Evolutionary conservation across 805 yeast species (phyloP).

Genomic region (Kuraishia ogatae): DNA sequence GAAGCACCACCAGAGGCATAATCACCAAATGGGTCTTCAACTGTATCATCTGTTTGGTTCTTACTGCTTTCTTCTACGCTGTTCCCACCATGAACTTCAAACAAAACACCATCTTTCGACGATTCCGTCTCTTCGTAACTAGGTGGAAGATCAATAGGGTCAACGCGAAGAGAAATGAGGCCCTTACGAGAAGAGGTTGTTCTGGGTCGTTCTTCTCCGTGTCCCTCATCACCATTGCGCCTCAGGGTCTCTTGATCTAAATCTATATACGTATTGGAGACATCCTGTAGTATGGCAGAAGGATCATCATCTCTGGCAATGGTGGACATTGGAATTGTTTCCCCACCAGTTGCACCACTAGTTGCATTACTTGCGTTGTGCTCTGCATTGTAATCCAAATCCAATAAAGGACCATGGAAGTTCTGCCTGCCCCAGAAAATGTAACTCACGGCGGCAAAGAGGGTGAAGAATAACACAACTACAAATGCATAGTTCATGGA

Average conservation of each 20-base stretch:
- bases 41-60: background rate
- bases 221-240: background rate
- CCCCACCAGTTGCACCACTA: background rate
- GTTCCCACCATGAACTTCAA: background rate
- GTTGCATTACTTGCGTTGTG: background rate
- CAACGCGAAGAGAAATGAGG: background rate
- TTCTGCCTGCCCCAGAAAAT: slow-evolving; percentile 50
- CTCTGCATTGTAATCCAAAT: slow-evolving; percentile 9
- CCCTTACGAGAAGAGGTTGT: no score
- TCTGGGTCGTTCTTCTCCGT: background rate
- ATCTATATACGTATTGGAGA: background rate
- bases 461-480: slow-evolving; percentile 43
- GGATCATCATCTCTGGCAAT: background rate
- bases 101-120: background rate
- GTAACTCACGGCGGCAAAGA: slow-evolving; percentile 41
- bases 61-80: background rate
- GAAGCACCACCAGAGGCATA: no score
- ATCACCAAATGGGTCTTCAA: background rate
- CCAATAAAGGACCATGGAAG: slow-evolving; percentile 58
- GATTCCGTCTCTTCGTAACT: background rate
- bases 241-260: background rate
- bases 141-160: background rate
- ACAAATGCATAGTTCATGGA: slow-evolving; percentile 63
- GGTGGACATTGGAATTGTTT: background rate
- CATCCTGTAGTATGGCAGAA: background rate